Evolutionary conservation across 2,329 filamentous ascomycete species (phyloP), one percentile per base, ranked within the genome.

Genomic region (Paecilomyces variotii): DNA sequence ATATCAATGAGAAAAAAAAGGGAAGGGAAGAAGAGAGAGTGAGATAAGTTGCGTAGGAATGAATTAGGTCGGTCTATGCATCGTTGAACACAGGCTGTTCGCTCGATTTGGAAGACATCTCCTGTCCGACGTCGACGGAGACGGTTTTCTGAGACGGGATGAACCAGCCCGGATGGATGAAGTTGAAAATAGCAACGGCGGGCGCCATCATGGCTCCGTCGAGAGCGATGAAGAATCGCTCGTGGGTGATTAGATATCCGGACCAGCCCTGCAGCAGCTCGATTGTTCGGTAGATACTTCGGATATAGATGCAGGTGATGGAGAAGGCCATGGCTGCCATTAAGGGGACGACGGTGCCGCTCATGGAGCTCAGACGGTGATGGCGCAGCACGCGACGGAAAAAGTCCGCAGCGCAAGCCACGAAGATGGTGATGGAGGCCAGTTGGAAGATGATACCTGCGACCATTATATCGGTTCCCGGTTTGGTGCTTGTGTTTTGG

Each of bases 381-480:
- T 59, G 58, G 10, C 66, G 65, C 53, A 68, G 30, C 2, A 71
- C 67, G 10, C 78, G 73, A 5, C 70, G 67, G 25, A 84, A 67
- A 64, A 83, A 84, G 54, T 75, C 72, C 3, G 62, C 70, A 2
- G 83, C 77, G 45, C 80, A 71, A 63, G 67, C 60, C 52, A 77
- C 77, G 68, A 87, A 86, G 57, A 81, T 59, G 32, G 78, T 74
- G 57, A 86, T 79, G 4, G 81, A 80, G 58, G 76, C 74, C 49
- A 86, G 80, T 64, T 87, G 84, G 57, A 86, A 77, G n/a, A 79
- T 74, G 24, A 87, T 80, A 12, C 84, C 84, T 1, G 78, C 79
- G 52, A 82, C 75, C 67, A 80, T 78, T 57, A 80, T 71, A 63
- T 81, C 65, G 49, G 80, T 79, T 32, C 79, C 80, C 10, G 70